Percentiles rank a stretch among this genome's conserved stretches.
phyloP scores from a whole-genome alignment of 441 rosid species.

The Adansonia grandidieri region DNA sequence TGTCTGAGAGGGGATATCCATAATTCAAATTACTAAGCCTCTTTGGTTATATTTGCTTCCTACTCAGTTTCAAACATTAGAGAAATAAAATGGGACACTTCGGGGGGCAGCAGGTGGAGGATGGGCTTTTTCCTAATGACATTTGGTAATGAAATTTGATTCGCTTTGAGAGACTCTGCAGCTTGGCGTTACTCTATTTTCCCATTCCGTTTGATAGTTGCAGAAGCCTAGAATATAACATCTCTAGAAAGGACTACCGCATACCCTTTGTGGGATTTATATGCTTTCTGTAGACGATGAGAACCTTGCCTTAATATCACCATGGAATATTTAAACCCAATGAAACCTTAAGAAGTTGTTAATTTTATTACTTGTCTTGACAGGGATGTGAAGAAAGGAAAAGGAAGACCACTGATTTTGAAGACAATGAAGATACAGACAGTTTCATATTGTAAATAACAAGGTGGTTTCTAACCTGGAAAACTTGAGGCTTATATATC shows the following conservation, averaged over 20 bases:
- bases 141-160: neutral
- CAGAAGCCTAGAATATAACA: neutral
- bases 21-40: neutral
- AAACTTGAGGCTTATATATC: neutral
- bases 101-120: neutral
- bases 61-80: neutral
- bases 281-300: neutral
- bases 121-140: neutral
- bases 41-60: neutral
- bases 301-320: slow-evolving; percentile 1
- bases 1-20: neutral
- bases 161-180: neutral
- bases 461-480: neutral
- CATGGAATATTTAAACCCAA: slow-evolving; percentile 4
- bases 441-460: neutral
- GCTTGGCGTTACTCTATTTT: neutral
- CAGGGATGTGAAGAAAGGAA: neutral
- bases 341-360: neutral
- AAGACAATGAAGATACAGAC: neutral
- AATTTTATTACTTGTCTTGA: neutral
- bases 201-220: neutral
- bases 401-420: neutral
- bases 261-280: neutral
- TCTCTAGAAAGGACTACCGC: neutral
- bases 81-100: neutral